Conservation (phyloP, 2,329 filamentous ascomycete genomes). For the Sarocladiaceae sp. region DNA sequence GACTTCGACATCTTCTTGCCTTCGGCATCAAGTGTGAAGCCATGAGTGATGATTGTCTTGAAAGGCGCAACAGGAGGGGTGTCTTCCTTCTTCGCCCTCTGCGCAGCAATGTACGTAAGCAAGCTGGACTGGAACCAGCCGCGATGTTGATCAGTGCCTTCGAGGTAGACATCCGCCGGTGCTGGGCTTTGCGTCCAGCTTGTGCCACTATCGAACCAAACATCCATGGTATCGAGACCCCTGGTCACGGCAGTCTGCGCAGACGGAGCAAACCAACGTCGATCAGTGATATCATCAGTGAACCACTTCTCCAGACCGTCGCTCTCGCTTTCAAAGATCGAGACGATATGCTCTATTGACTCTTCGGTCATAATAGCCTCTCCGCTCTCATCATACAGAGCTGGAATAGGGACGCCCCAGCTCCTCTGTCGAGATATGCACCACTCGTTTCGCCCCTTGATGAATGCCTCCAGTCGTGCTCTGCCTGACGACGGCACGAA, state of each 20-base stretch:
- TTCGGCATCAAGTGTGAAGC: constrained; percentile 82
- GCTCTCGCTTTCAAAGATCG: constrained; percentile 71
- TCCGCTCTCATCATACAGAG: constrained; percentile 70
- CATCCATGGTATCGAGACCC: constrained; percentile 95
- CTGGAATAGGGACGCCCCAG: constrained; percentile 96
- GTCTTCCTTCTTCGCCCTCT: constrained; percentile 30
- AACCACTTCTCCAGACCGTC: constrained; percentile 77
- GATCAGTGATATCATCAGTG: constrained; percentile 72
- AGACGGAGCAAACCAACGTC: constrained; percentile 68
- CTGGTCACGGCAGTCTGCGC: constrained; percentile 54
- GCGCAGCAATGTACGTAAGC: constrained; percentile 73
- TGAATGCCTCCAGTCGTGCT: constrained; percentile 75
- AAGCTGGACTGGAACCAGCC: constrained; percentile 98
- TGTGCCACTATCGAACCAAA: constrained; percentile 98
- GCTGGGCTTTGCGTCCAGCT: constrained; percentile 68
- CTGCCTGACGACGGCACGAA: constrained; percentile 77
- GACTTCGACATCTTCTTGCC: constrained; percentile 99
- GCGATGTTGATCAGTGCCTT: constrained; percentile 93
- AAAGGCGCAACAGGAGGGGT: constrained; percentile 59
- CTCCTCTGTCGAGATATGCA: constrained; percentile 94
- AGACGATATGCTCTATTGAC: constrained; percentile 80
- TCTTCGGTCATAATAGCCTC: constrained; percentile 75
- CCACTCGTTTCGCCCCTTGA: constrained; percentile 89
- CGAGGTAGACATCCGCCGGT: constrained; percentile 82
- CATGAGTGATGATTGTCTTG: constrained; percentile 87